phyloP scores from a whole-genome alignment of 2,329 filamentous ascomycete species.

The Alternaria arbusti region DNA sequence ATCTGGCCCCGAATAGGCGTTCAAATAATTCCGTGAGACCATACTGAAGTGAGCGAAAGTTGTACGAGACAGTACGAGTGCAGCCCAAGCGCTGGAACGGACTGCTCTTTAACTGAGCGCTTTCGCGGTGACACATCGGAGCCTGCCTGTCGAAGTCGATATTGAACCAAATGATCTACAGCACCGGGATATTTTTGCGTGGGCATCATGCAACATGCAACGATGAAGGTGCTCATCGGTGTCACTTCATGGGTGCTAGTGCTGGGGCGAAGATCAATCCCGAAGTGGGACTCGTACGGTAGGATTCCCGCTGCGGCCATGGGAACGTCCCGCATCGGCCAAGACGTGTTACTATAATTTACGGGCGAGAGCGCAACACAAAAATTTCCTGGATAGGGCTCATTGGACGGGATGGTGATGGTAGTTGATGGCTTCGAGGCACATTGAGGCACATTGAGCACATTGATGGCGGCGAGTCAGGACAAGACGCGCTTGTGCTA shows the following conservation, averaged over 20 bases:
- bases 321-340: not conserved
- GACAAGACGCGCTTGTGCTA: not conserved
- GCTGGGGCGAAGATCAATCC: not conserved
- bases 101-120: not conserved
- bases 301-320: not conserved
- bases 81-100: not conserved
- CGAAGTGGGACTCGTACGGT: not conserved
- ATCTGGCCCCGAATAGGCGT: constrained; percentile 65
- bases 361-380: not conserved
- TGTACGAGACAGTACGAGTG: not conserved
- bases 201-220: not conserved
- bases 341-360: not conserved
- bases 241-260: constrained; percentile 1
- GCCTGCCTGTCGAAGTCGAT: not conserved
- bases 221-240: constrained; percentile 6
- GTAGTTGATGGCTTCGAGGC: not conserved
- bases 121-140: not conserved
- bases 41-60: constrained; percentile 1
- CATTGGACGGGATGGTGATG: constrained; percentile 2
- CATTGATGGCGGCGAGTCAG: constrained; percentile 16
- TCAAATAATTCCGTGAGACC: constrained; percentile 37
- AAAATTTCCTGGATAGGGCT: not conserved
- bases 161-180: not conserved
- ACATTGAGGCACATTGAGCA: constrained; percentile 27
- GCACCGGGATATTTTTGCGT: not conserved